phyloP scores from a whole-genome alignment of 176 grass and related monocot genomes.

The Poa pratensis region DNA sequence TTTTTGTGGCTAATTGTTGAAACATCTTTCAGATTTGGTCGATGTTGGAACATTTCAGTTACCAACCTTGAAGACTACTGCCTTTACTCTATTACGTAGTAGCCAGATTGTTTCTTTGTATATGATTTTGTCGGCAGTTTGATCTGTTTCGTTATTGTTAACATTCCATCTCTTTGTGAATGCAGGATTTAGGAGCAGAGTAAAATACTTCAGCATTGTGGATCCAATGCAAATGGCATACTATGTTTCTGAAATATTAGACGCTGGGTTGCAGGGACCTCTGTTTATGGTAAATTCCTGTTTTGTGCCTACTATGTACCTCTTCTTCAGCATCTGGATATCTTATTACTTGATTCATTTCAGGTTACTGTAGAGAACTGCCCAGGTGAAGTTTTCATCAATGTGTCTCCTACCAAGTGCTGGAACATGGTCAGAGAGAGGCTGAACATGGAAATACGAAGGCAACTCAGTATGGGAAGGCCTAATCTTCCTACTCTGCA shows the following conservation, averaged over 20 bases:
- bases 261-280: constrained; percentile 74
- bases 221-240: constrained; percentile 78
- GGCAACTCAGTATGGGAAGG: constrained; percentile 67
- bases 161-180: constrained; percentile 39
- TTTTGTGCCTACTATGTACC: constrained; percentile 15
- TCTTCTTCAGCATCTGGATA: constrained; percentile 43
- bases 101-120: background rate
- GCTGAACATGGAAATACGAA: constrained; percentile 88
- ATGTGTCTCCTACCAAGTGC: constrained; percentile 67
- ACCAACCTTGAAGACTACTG: background rate
- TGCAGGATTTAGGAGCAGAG: constrained; percentile 94
- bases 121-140: constrained; percentile 15
- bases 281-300: constrained; percentile 78
- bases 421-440: constrained; percentile 96
- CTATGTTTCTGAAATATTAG: constrained; percentile 90
- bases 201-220: constrained; percentile 74
- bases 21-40: constrained; percentile 1
- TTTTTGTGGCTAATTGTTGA: constrained; percentile 31
- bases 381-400: constrained; percentile 75
- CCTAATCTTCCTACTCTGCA: constrained; percentile 65
- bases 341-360: constrained; percentile 37
- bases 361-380: constrained; percentile 87
- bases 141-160: constrained; percentile 32
- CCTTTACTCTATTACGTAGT: background rate
- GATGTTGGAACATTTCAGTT: background rate